Evolutionary conservation across 768 basidiomycete genomes (phyloP), one percentile per base, ranked within the genome.

Genomic region (Pulveroboletus frians): DNA sequence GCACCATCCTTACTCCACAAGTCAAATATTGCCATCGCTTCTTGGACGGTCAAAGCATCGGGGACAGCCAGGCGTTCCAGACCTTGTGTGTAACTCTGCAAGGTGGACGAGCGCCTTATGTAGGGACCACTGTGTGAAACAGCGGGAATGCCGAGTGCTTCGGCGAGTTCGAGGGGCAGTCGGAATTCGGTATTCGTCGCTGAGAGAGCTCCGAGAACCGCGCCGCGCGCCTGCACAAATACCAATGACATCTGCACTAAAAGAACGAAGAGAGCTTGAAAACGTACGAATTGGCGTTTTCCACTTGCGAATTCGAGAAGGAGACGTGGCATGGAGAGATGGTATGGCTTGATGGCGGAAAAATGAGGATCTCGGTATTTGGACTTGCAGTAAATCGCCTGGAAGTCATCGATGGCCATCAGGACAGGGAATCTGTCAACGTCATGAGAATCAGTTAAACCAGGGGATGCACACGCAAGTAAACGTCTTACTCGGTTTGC

Each of bases 371-470:
- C 83, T 21, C 81, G 79, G 69, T 94, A 94, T 23, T 70, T 61
- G 0, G 85, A 80, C 38, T 68, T 71, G 61, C 78, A 73, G 59
- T 88, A 92, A 21, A 96, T 66, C 0, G 89, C 76, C 64, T 95
- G 93, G 64, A 90, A 81, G 57, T 95, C 92, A 55, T 96, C 93
- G 1, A 94, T 73, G 0, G 92, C 92, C 27, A 94, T 70, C 6
- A 96, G 63, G 2, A 95, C 85, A 0, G 91, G 91, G 58, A 75
- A 71, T 38, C 90, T 92, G 50, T 9, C 46, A 18, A 43, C 43
- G 21, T 15, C 45, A 47, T 44, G 39, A 34, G 18, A 35, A 42
- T 18, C 14, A 21, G 31, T 30, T 15, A 4, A 14, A n/a, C 17
- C 3, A 15, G 5, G 9, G 1, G 8, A 34, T 23, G 39, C 23